These are phyloP conservation scores for Calycina herbarum DNA, from an alignment of 2,329 filamentous ascomycete genomes.

Conservation along the genomic window DNA sequence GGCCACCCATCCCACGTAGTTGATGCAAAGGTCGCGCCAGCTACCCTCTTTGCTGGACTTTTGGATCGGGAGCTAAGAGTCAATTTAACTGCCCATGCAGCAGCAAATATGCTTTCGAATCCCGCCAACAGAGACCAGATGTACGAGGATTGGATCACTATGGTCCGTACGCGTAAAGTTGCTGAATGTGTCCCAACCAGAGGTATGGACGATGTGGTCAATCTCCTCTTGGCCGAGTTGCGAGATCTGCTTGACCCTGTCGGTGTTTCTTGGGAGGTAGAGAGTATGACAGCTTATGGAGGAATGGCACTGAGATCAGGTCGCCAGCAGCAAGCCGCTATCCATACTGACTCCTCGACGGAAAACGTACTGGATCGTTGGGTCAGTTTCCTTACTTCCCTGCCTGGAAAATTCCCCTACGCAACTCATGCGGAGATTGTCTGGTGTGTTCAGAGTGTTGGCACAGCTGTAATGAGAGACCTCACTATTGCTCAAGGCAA, in stretches of 20 bases:
- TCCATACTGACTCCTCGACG: conserved; percentile 44
- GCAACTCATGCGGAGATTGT: conserved; percentile 72
- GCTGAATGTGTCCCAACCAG: conserved; percentile 62
- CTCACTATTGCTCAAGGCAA: conserved; percentile 75
- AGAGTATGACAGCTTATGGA: conserved; percentile 60
- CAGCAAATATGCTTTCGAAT: conserved; percentile 88
- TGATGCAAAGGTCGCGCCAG: conserved; percentile 82
- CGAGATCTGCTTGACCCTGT: conserved; percentile 69
- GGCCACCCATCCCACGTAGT: conserved; percentile 83
- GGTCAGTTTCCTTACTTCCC: conserved; percentile 68
- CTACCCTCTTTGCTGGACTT: conserved; percentile 82
- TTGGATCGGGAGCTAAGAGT: conserved; percentile 86
- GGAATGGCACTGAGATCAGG: conserved; percentile 53
- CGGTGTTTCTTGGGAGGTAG: conserved; percentile 64
- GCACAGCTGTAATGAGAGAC: conserved; percentile 76
- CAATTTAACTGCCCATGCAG: conserved; percentile 90
- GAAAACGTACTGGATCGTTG: conserved; percentile 77
- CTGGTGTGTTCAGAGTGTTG: conserved; percentile 72
- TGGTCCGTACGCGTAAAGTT: conserved; percentile 62
- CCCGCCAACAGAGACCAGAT: conserved; percentile 90
- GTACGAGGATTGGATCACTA: conserved; percentile 85
- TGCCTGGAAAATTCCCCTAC: conserved; percentile 72
- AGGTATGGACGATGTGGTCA: conserved; percentile 67
- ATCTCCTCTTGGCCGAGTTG: conserved; percentile 64
- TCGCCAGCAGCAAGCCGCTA: conserved; percentile 42